Evolutionary conservation across 2,329 filamentous ascomycete genomes (phyloP).

Genomic region (Aspergillus piperis): DNA sequence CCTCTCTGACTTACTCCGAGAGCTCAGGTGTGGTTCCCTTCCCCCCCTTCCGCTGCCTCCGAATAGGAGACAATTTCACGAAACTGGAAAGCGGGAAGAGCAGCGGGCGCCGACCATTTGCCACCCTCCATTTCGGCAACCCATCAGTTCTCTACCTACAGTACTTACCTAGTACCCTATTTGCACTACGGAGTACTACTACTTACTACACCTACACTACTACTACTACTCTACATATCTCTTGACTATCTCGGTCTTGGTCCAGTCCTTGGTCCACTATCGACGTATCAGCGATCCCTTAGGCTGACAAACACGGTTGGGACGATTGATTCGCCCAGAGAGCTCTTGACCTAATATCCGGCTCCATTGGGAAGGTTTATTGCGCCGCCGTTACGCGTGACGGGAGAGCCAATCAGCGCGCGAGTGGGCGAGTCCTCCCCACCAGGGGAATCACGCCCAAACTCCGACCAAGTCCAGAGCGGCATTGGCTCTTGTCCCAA

Average conservation of each 20-base stretch:
- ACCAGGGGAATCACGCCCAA: constrained; percentile 6
- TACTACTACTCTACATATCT: not conserved
- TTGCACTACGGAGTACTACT: too few relatives aligned
- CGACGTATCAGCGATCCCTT: constrained; percentile 16
- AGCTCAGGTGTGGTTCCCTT: constrained; percentile 5
- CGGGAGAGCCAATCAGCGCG: constrained; percentile 16
- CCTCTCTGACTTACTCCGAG: not conserved
- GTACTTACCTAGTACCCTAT: too few relatives aligned
- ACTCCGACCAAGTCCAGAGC: constrained; percentile 11
- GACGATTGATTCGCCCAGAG: constrained; percentile 12
- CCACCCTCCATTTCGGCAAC: constrained; percentile 1
- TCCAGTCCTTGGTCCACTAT: not conserved
- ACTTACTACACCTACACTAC: not conserved
- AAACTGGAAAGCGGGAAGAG: not conserved
- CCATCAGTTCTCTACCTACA: not conserved
- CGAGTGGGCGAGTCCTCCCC: constrained; percentile 2
- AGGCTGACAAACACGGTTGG: constrained; percentile 15
- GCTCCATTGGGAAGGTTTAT: constrained; percentile 9
- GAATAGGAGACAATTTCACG: not conserved
- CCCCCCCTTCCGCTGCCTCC: not conserved
- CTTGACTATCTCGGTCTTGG: not conserved
- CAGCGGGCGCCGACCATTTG: not conserved
- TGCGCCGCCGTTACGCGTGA: constrained; percentile 15
- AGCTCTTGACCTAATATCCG: constrained; percentile 2
- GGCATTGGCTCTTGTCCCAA: constrained; percentile 18